Percentiles rank a stretch among this genome's conserved stretches.
These are phyloP conservation scores for Davidsoniella virescens DNA, from an alignment of 2,329 filamentous ascomycete genomes.

Conservation along the genomic window DNA sequence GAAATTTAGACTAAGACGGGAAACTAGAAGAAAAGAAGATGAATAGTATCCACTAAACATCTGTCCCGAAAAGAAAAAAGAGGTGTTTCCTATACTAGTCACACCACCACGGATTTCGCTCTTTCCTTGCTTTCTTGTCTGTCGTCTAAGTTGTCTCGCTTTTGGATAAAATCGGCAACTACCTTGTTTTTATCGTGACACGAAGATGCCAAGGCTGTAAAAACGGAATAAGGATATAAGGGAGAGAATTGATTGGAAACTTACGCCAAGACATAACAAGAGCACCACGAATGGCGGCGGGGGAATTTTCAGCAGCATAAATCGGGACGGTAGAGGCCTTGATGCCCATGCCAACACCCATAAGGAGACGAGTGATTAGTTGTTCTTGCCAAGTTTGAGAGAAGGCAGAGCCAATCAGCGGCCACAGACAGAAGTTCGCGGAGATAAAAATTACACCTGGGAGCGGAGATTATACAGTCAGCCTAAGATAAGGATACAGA, in stretches of 20 bases:
- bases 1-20: neutral
- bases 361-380: slow-evolving; percentile 28
- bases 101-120: neutral
- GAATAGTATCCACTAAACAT: neutral
- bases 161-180: too few relatives aligned
- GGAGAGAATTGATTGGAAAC: slow-evolving; percentile 16
- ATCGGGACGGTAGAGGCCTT: slow-evolving; percentile 31
- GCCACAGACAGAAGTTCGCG: slow-evolving; percentile 43
- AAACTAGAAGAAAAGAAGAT: neutral
- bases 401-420: slow-evolving; percentile 43
- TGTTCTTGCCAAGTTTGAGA: slow-evolving; percentile 43
- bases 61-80: neutral
- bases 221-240: neutral
- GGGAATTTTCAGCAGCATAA: slow-evolving; percentile 36
- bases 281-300: slow-evolving; percentile 34
- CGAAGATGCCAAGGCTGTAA: slow-evolving; percentile 17
- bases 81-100: neutral
- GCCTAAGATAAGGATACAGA: neutral
- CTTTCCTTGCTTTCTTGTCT: neutral
- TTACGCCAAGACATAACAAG: slow-evolving; percentile 37
- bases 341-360: slow-evolving; percentile 45
- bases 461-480: slow-evolving; percentile 19
- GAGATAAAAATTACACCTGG: slow-evolving; percentile 44
- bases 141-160: too few relatives aligned
- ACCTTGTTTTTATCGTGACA: slow-evolving; percentile 11